A percentile compares a stretch with the other conserved stretches of the same genome.
These are phyloP conservation scores for Phytophthora sp. DNA, from an alignment of 352 stramenopile genomes.

Conservation along the genomic window DNA sequence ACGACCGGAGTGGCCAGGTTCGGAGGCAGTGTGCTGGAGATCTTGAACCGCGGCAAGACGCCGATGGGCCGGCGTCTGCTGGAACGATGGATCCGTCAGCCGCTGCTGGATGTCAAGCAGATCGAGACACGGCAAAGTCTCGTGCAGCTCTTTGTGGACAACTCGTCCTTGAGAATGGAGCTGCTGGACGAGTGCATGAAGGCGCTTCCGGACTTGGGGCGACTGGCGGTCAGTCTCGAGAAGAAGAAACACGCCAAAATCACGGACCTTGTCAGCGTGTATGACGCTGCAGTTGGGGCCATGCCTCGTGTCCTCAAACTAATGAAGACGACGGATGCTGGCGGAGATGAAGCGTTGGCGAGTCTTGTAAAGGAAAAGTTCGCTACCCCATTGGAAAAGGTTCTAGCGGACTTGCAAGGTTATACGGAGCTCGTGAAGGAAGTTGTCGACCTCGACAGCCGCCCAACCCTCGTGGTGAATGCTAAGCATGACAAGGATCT, in stretches of 20 bases:
- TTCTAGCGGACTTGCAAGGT: constrained; percentile 64
- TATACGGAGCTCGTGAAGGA: constrained; percentile 82
- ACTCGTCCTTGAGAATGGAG: constrained; percentile 86
- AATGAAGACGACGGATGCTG: constrained; percentile 37
- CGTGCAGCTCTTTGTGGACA: constrained; percentile 93
- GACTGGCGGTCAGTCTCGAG: constrained; percentile 69
- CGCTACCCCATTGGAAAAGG: constrained; percentile 52
- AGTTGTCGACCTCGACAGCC: constrained; percentile 85
- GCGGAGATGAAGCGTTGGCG: constrained; percentile 37
- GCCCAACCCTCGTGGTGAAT: constrained; percentile 80
- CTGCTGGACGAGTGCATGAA: constrained; percentile 91
- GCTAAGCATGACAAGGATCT: constrained; percentile 88
- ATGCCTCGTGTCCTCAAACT: constrained; percentile 72
- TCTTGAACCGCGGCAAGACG: constrained; percentile 96
- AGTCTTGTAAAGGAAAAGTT: constrained; percentile 58
- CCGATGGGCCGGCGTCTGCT: constrained; percentile 93
- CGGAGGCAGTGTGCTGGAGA: constrained; percentile 90
- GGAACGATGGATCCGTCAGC: constrained; percentile 97
- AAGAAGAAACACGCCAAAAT: constrained; percentile 81
- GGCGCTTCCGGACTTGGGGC: constrained; percentile 76
- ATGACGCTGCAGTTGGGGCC: constrained; percentile 74
- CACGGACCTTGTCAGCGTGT: constrained; percentile 80
- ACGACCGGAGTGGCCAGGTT: constrained; percentile 44
- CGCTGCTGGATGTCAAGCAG: constrained; percentile 87
- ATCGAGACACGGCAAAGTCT: constrained; percentile 93